Evolutionary conservation across 1,139 yeast genomes (phyloP), one percentile per base, ranked within the genome.

Genomic region (Debaryomyces sp.): DNA sequence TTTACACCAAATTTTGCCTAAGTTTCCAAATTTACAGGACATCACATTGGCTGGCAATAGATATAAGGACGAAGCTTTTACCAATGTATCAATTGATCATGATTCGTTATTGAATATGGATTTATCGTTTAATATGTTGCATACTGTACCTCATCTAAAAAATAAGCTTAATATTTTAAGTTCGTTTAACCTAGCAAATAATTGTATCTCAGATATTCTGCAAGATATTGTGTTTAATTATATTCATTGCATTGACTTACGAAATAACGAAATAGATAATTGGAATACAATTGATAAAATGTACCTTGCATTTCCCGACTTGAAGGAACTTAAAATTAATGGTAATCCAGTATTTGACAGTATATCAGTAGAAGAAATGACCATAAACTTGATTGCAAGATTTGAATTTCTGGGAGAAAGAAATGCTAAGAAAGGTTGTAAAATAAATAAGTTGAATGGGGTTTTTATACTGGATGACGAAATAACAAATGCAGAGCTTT

Each of bases 401-500:
- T 66, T 83, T 34, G 58, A 59, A 9, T 68, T 73, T 46, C 40
- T 46, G 10, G 52, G 53, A n/a, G 36, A 38, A 5, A 46, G 49
- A 8, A 47, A 43, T 9, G 34, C 30, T 2, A 18, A 8, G 23
- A 22, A 32, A 1, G 29, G 50, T 12, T 61, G 62, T 1, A 50
- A 54, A 0, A 45, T 85, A 0, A 38, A 47, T 2, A 68, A 68
- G 22, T 63, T 90, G 15, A 84, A 90, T 57, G 96, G 96, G 1
- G 73, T 82, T 1, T 43, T 44, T 0, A 66, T 89, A 6, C 60
- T 70, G 1, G 49, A 50, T 1, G 74, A 68, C 1, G 87, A 85
- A 48, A 72, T 90, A 26, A 54, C 54, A 2, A 87, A 85, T 54
- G 85, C 89, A 0, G 96, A 89, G 58, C 62, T 88, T 4, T 89